These are phyloP conservation scores for Apophysomyces trapeziformis DNA, from an alignment of 371 early-diverging fungal species.

Conservation along the genomic window DNA sequence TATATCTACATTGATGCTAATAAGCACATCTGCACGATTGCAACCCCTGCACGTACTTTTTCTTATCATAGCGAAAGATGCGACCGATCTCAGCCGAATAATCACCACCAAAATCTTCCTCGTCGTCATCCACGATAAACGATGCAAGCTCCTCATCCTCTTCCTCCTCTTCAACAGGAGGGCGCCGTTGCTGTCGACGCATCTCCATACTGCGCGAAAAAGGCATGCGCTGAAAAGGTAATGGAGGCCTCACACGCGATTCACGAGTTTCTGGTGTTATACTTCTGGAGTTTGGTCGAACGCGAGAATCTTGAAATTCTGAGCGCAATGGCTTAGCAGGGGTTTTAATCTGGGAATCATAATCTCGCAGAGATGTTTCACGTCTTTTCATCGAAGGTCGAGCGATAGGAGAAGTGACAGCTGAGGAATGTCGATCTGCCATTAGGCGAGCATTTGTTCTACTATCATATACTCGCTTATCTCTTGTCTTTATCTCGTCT, in stretches of 20 bases:
- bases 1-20: conserved; percentile 36
- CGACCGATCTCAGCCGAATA: conserved; percentile 52
- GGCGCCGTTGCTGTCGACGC: conserved; percentile 18
- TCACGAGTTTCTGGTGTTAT: conserved; percentile 2
- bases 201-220: conserved; percentile 30
- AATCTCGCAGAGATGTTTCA: background rate
- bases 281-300: background rate
- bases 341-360: background rate
- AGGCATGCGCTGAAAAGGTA: conserved; percentile 38
- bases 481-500: conserved; percentile 14
- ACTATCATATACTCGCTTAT: conserved; percentile 19
- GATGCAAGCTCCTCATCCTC: conserved; percentile 43
- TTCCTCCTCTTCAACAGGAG: conserved; percentile 34
- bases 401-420: conserved; percentile 11
- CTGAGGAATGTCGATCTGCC: conserved; percentile 18
- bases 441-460: background rate
- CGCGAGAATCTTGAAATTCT: conserved; percentile 1
- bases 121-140: conserved; percentile 57
- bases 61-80: conserved; percentile 52
- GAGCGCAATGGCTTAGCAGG: background rate
- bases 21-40: too few species aligned
- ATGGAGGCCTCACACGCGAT: background rate
- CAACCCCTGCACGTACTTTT: conserved; percentile 15
- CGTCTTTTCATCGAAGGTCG: conserved; percentile 4
- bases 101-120: conserved; percentile 30